A percentile compares a stretch with the other conserved stretches of the same genome.
These are phyloP conservation scores for Fonticula alba DNA, from an alignment of 78 protist species.

Conservation along the genomic window DNA sequence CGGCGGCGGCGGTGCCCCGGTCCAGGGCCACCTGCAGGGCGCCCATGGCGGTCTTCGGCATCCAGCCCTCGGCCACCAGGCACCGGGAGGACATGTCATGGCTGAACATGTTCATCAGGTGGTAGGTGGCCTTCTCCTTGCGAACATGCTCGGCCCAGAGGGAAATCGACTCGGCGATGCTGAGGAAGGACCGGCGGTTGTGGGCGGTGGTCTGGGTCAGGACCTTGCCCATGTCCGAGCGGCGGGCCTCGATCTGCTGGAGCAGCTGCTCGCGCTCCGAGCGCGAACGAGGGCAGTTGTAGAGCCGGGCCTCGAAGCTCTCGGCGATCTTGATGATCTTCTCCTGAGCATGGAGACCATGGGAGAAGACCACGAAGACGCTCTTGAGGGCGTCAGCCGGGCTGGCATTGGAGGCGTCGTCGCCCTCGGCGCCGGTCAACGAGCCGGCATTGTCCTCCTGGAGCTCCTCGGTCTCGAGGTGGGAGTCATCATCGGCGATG, in stretches of 20 bases:
- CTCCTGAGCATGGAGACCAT: constrained; percentile 43
- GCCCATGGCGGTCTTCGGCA: constrained; percentile 24
- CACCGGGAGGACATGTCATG: constrained; percentile 36
- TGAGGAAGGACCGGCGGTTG: constrained; percentile 19
- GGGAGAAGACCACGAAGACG: constrained; percentile 58
- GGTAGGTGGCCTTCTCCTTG: constrained; percentile 66
- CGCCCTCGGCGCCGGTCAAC: no score
- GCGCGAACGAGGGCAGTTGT: constrained; percentile 50
- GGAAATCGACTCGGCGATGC: constrained; percentile 10
- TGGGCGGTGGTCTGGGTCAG: constrained; percentile 30
- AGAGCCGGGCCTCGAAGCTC: constrained; percentile 50
- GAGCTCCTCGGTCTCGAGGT: no score
- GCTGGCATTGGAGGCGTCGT: neutral
- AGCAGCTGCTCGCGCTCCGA: constrained; percentile 30
- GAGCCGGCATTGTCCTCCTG: constrained; percentile 24
- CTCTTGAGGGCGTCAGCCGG: constrained; percentile 20
- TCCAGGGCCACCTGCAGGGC: neutral
- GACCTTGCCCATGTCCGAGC: constrained; percentile 13
- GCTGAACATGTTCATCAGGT: constrained; percentile 72
- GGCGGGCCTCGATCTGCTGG: constrained; percentile 26
- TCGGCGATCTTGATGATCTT: constrained; percentile 53
- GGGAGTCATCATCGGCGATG: no score
- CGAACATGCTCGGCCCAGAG: constrained; percentile 29
- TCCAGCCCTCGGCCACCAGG: constrained; percentile 77
- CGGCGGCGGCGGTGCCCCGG: neutral